Evolutionary conservation across 495 filamentous ascomycete genomes (phyloP), one percentile per base, ranked within the genome.

Genomic region (Talaromyces thailandensis): DNA sequence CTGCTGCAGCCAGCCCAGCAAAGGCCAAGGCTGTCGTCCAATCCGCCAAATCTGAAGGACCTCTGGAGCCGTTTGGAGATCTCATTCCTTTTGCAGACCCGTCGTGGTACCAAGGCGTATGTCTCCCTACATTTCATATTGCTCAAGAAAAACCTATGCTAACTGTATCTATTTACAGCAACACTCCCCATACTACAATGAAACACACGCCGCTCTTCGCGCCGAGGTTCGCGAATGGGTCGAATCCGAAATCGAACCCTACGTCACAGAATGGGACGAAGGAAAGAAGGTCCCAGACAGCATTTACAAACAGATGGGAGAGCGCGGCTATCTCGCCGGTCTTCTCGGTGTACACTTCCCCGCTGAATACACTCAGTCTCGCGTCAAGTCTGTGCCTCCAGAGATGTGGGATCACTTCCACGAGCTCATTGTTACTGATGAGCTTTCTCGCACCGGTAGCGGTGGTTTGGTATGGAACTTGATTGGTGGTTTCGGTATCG

Each of bases 371-470:
- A 88, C 87, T 16, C 76, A 85, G 11, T 79, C 89, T 70, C 74
- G 81, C 0, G 84, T 96, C 56, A 82, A 88, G 74, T 86, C 85
- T 45, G 94, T 98, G 18, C 73, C 88, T 2, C 80, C 87, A 12
- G 92, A 98, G 73, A 86, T 93, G 71, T 98, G 94, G 94, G 94
- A 98, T 76, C 82, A 95, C 23, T 98, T 97, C 84, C 94, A 98
- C 76, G 94, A 98, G 78, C 84, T 97, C 82, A 76, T 97, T 28
- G 67, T 98, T 52, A 97, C 93, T 2, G 94, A 98, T 69, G 94
- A 98, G 80, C 76, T 98, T 12, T 94, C 89, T 45, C 90, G 94
- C 53, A 79, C 84, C 56, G 94, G 87, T 26, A 93, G 89, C 60
- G 94, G 94, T 70, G 94, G 94, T 61, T 87, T 98, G 56, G 93